Conservation (phyloP, 2,329 filamentous ascomycete species). For the Xylariales sp. region DNA sequence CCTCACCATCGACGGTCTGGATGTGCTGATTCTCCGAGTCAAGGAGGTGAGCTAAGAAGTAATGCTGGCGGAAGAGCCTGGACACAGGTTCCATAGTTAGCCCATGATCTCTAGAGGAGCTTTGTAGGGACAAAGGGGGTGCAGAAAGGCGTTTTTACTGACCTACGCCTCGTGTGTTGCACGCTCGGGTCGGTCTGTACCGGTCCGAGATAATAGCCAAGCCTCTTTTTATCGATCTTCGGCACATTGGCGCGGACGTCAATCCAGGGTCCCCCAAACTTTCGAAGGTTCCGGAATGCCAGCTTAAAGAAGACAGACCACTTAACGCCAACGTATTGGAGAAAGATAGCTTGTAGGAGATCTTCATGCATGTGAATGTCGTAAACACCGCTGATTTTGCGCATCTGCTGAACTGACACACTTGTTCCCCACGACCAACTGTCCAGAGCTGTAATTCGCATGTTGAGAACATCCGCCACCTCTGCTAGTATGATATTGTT, state of each 20-base stretch:
- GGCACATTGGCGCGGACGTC: constrained; percentile 25
- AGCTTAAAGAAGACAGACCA: constrained; percentile 41
- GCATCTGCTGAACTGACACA: constrained; percentile 37
- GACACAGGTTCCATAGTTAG: too few relatives aligned
- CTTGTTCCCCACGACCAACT: constrained; percentile 43
- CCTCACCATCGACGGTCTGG: constrained; percentile 29
- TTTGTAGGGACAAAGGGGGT: too few relatives aligned
- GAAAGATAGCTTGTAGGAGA: constrained; percentile 45
- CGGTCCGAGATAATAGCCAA: constrained; percentile 33
- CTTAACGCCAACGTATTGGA: constrained; percentile 44
- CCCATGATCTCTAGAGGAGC: too few relatives aligned
- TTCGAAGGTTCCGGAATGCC: constrained; percentile 27
- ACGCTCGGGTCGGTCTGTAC: constrained; percentile 15
- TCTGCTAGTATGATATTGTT: constrained; percentile 40
- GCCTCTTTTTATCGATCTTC: constrained; percentile 22
- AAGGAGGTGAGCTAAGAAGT: constrained; percentile 42
- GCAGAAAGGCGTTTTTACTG: too few relatives aligned
- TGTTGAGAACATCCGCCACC: constrained; percentile 49
- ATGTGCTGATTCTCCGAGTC: constrained; percentile 21
- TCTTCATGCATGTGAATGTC: constrained; percentile 49
- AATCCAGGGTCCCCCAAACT: constrained; percentile 31
- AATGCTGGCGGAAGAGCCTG: constrained; percentile 31
- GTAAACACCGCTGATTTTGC: constrained; percentile 45
- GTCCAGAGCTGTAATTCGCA: constrained; percentile 39
- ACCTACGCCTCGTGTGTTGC: constrained; percentile 23